Percentiles rank a stretch among this genome's conserved stretches.
Conservation (phyloP, 2,329 filamentous ascomycete species). For the Trichoderma sp. region DNA sequence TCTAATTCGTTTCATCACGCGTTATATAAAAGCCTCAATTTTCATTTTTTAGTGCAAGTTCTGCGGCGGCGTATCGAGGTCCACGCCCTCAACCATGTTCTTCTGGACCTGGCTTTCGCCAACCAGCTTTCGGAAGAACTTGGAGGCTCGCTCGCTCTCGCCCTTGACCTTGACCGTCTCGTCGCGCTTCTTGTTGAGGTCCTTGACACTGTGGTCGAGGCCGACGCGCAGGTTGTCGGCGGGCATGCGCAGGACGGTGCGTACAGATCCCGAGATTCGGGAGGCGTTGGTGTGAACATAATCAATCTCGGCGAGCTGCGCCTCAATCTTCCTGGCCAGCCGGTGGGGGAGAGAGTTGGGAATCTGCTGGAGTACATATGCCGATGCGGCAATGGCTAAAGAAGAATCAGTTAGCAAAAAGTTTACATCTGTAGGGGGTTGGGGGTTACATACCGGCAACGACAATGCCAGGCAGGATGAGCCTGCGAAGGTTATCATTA, state of each 20-base stretch:
- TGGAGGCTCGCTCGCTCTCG: conserved; percentile 82
- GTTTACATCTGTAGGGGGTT: not conserved
- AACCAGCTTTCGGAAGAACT: conserved; percentile 87
- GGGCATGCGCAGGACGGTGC: conserved; percentile 83
- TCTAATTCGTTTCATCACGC: conserved; percentile 15
- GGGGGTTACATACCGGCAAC: conserved; percentile 65
- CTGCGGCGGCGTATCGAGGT: conserved; percentile 45
- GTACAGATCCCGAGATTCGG: conserved; percentile 81
- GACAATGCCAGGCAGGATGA: conserved; percentile 78
- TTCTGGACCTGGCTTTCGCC: conserved; percentile 59
- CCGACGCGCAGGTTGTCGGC: conserved; percentile 82
- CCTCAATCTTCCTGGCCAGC: conserved; percentile 78
- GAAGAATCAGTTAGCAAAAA: conserved; percentile 24
- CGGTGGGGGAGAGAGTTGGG: conserved; percentile 85
- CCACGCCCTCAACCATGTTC: conserved; percentile 49
- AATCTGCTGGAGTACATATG: conserved; percentile 82
- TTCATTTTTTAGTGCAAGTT: conserved; percentile 30
- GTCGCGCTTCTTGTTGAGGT: conserved; percentile 73
- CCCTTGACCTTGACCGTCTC: conserved; percentile 77
- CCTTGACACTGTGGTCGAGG: conserved; percentile 81
- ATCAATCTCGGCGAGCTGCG: conserved; percentile 77
- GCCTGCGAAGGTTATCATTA: conserved; percentile 72
- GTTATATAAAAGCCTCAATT: not conserved
- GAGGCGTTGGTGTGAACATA: conserved; percentile 87
- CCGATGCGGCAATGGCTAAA: conserved; percentile 68